Evolutionary conservation across 495 filamentous ascomycete genomes (phyloP).

Genomic region (Talaromyces stipitatus): DNA sequence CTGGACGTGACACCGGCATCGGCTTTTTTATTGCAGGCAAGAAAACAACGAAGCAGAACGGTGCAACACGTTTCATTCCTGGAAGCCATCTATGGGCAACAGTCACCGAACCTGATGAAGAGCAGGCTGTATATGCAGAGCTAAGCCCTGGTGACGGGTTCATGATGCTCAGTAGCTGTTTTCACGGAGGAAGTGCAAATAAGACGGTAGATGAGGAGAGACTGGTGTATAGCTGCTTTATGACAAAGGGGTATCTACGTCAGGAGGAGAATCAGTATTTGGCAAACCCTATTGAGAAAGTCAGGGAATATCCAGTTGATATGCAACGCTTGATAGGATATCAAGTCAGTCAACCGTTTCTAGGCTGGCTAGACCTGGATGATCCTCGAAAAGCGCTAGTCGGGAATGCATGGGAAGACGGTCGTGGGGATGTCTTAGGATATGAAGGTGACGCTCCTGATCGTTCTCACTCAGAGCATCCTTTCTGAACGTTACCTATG

Average conservation of each 20-base stretch:
- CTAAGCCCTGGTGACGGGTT: constrained; percentile 24
- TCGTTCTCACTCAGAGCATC: too few species aligned
- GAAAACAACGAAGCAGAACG: constrained; percentile 30
- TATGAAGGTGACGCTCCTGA: too few species aligned
- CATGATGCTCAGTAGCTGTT: constrained; percentile 22
- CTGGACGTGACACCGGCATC: not conserved
- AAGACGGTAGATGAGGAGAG: not conserved
- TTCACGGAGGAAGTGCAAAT: constrained; percentile 29
- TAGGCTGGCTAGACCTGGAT: constrained; percentile 9
- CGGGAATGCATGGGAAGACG: too few species aligned
- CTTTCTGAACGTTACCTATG: too few species aligned
- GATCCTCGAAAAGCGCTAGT: too few species aligned
- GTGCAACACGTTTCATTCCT: constrained; percentile 38
- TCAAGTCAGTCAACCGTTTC: constrained; percentile 4
- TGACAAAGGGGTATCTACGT: not conserved
- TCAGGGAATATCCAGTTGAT: constrained; percentile 9
- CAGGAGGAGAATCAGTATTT: constrained; percentile 20
- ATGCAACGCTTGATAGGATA: not conserved
- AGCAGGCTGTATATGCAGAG: constrained; percentile 19
- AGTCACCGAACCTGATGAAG: constrained; percentile 14
- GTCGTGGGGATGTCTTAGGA: too few species aligned
- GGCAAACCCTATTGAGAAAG: constrained; percentile 9
- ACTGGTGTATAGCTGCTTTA: not conserved
- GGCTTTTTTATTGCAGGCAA: constrained; percentile 12
- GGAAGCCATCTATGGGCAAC: constrained; percentile 31